Evolutionary conservation across 1,284 basidiomycete genomes (phyloP).

Genomic region (Pseudozyma sp.): DNA sequence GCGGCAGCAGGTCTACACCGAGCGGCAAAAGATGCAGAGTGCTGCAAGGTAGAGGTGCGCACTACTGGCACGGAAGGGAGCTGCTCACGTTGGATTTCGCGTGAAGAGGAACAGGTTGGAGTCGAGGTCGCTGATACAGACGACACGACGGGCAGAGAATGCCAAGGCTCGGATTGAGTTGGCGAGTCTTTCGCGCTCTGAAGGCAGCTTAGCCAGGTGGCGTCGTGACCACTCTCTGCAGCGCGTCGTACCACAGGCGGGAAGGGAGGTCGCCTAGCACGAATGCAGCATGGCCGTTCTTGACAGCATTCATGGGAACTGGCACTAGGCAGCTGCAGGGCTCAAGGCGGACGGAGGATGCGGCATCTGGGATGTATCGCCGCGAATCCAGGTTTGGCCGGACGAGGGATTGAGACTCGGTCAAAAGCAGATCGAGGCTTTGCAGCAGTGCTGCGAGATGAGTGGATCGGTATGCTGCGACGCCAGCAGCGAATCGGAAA

Average conservation of each 20-base stretch:
- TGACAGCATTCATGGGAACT: slow-evolving; percentile 13
- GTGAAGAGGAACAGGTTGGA: background rate
- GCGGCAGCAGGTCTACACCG: background rate
- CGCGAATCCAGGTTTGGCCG: background rate
- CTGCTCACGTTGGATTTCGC: background rate
- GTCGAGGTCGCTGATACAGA: slow-evolving; percentile 3
- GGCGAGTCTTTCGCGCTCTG: background rate
- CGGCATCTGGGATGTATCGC: background rate
- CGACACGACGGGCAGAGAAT: background rate
- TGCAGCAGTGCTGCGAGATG: slow-evolving; percentile 6
- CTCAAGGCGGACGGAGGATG: background rate
- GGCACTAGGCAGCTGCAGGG: slow-evolving; percentile 4
- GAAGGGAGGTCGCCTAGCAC: background rate
- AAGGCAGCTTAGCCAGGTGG: background rate
- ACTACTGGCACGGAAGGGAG: background rate
- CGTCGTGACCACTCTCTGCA: slow-evolving; percentile 9
- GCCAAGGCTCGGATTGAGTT: slow-evolving; percentile 12
- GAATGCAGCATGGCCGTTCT: slow-evolving; percentile 1
- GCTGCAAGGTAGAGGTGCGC: background rate
- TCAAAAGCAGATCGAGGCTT: too few species aligned
- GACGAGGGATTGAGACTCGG: too few species aligned
- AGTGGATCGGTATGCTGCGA: slow-evolving; percentile 7
- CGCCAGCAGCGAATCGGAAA: too few species aligned
- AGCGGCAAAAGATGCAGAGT: slow-evolving; percentile 10
- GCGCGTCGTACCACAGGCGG: slow-evolving; percentile 18